phyloP scores from a whole-genome alignment of 176 grass and related monocot species.

The Avena eriantha region DNA sequence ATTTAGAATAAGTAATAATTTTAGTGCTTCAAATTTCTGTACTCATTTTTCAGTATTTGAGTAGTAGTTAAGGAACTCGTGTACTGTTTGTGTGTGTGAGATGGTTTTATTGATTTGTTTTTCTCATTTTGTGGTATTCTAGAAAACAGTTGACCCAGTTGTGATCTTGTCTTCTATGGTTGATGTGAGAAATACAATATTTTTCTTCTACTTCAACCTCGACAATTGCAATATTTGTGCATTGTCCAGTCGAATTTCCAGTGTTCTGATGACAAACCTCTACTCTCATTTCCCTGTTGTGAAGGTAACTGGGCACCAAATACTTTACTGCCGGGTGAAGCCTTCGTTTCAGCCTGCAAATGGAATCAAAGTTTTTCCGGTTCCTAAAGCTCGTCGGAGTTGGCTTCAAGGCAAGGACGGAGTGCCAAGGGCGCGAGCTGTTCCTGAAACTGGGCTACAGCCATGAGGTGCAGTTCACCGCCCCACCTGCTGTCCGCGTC shows the following conservation, averaged over 20 bases:
- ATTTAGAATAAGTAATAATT: neutral
- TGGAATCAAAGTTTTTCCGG: conserved; percentile 23
- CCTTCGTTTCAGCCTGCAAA: neutral
- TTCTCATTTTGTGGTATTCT: neutral
- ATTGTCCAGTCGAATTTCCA: neutral
- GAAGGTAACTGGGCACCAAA: neutral
- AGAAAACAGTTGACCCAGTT: neutral
- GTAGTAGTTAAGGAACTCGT: neutral
- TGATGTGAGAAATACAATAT: neutral
- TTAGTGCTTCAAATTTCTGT: neutral
- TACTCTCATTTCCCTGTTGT: neutral
- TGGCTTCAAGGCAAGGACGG: conserved; percentile 30
- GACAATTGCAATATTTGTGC: neutral
- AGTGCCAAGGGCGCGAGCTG: conserved; percentile 59
- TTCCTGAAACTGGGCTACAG: conserved; percentile 83
- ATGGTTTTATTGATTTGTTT: neutral
- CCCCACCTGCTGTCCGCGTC: conserved; percentile 70
- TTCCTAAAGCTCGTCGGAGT: conserved; percentile 30
- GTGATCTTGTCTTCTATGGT: neutral
- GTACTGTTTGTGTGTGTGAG: neutral
- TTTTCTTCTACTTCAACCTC: neutral
- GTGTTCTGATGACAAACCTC: neutral
- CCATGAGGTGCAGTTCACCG: conserved; percentile 72
- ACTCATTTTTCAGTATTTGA: neutral
- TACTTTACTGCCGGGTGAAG: neutral